Evolutionary conservation across 176 grass and related monocot species (phyloP).

Genomic region (Rhynchospora breviuscula): DNA sequence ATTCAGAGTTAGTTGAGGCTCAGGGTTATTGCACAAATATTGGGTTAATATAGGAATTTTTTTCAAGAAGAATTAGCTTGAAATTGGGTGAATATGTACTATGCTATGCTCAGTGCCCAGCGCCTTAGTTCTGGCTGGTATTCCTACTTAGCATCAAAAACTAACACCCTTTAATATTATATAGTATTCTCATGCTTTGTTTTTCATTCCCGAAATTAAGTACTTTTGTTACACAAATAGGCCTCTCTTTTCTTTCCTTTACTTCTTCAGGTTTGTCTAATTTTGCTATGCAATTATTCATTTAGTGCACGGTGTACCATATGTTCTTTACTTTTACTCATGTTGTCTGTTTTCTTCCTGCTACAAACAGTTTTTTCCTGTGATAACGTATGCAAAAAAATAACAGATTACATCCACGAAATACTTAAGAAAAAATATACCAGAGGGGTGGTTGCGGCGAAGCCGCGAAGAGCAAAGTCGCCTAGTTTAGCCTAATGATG

Average conservation of each 20-base stretch:
- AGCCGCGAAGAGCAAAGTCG: too few relatives aligned
- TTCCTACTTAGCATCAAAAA: too few relatives aligned
- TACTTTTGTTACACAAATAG: conserved; percentile 53
- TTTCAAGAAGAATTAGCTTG: not conserved
- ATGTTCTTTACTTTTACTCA: not conserved
- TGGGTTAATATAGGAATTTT: too few relatives aligned
- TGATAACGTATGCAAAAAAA: too few relatives aligned
- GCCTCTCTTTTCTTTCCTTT: conserved; percentile 70
- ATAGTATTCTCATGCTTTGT: not conserved
- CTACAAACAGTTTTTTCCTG: not conserved
- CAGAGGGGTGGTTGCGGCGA: too few relatives aligned
- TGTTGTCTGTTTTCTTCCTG: not conserved
- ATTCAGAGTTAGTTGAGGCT: not conserved
- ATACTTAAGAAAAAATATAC: too few relatives aligned
- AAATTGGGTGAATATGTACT: not conserved
- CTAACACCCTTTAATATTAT: not conserved
- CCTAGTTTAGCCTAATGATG: not conserved
- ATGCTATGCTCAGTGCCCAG: not conserved
- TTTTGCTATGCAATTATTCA: not conserved
- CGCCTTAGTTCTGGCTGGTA: too few relatives aligned
- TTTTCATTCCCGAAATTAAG: not conserved
- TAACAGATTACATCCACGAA: too few relatives aligned
- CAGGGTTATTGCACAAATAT: not conserved
- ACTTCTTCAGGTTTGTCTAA: conserved; percentile 63
- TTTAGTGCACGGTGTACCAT: not conserved